Base-by-base conservation (phyloP, 2,329 filamentous ascomycete genomes). In the Aspergillus oerlinghausenensis region DNA sequence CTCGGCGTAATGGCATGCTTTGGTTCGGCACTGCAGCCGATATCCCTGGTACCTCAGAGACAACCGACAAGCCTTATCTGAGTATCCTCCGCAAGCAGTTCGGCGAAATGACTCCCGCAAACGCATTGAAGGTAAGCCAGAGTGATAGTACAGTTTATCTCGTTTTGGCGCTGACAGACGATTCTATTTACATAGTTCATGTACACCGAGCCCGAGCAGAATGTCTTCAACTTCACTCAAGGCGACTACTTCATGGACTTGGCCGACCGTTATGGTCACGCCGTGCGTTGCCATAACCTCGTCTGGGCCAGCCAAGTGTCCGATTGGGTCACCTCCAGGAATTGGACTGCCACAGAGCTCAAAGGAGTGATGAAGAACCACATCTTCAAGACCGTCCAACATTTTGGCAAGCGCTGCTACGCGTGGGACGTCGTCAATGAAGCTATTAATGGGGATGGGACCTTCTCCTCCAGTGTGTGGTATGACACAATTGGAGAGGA, bases 21-120 rank as follows among this genome's bases (percentile, higher is more conserved):
- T 78, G 81, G 60, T 81, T 83, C 40, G 68, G 81, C 25, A 82
- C 82, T 0, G 84, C 84, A 1, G 82, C 83, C 40, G 82, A 87
- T 69, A 79, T 78, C 23, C 72, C 74, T 23, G 65, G 65, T 29
- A 67, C 60, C 3, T 67, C 70, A 2, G 79, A 81, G 59, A 67
- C 81, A 21, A 74, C 72, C 55, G 81, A 87, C 67, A 65, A 70
- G 7, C 66, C 75, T 21, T 88, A 87, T 70, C 72, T 78, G 19
- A 70, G 72, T 29, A 81, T 86, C 56, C 73, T 85, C 51, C 75
- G 77, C 17, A 71, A 73, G 55, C 82, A 85, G 64, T 87, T 87
- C 62, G 85, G 84, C 43, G 80, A 84, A 69, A 76, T 85, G n/a
- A 86, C 84, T 0, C 82, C 84, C 0, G 82, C 81, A 50, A 87